phyloP scores from a whole-genome alignment of 345 rosid species.

The Eucalyptus cloeziana region DNA sequence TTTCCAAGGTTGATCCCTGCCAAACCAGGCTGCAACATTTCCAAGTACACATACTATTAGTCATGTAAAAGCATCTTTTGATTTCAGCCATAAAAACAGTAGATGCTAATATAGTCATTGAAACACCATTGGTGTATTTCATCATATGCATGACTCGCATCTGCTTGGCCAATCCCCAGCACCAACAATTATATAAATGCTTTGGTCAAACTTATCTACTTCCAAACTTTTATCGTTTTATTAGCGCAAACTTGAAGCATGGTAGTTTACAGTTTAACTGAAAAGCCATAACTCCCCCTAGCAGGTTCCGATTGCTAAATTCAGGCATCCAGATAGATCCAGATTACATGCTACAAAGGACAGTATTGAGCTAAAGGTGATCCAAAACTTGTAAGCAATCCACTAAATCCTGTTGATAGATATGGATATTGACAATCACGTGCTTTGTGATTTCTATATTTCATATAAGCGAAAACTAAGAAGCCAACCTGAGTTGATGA shows the following conservation, averaged over 20 bases:
- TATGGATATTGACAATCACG: not conserved
- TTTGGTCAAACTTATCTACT: not conserved
- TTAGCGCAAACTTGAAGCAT: not conserved
- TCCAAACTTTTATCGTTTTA: not conserved
- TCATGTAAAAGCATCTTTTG: not conserved
- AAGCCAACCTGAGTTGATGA: constrained; percentile 82
- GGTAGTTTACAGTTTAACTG: not conserved
- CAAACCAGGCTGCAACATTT: constrained; percentile 78
- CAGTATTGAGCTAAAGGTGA: not conserved
- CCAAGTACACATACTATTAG: not conserved
- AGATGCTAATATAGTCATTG: not conserved
- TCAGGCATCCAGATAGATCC: not conserved
- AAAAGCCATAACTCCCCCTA: not conserved
- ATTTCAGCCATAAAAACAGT: not conserved
- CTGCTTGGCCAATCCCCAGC: not conserved
- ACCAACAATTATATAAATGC: not conserved
- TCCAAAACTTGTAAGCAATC: not conserved
- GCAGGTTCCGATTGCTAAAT: not conserved
- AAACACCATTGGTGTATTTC: not conserved
- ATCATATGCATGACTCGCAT: not conserved
- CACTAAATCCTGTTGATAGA: not conserved
- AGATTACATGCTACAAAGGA: not conserved
- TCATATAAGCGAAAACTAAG: not conserved
- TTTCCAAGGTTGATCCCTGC: constrained; percentile 95
- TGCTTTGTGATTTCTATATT: not conserved